Evolutionary conservation across 352 stramenopile genomes (phyloP).

Genomic region (Phytophthora podocarpi): DNA sequence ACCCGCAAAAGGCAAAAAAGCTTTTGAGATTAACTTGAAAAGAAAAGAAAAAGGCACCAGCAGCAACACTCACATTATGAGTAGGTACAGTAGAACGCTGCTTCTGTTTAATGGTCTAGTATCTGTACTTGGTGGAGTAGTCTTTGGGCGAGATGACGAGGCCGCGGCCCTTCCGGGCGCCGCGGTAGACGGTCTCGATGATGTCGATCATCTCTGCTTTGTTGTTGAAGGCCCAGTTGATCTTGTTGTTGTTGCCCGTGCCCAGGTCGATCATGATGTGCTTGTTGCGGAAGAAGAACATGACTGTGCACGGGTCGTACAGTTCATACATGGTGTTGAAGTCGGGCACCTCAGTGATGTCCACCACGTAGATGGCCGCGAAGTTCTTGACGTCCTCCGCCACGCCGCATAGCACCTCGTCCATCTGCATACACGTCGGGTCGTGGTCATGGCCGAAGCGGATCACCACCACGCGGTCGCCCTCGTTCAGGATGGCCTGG

Average conservation of each 20-base stretch:
- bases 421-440: conserved; percentile 99
- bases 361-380: conserved; percentile 97
- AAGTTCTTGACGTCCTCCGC: conserved; percentile 99
- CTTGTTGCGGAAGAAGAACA: conserved; percentile 99
- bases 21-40: neutral
- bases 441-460: conserved; percentile 99
- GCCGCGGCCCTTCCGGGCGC: conserved; percentile 96
- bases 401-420: conserved; percentile 95
- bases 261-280: conserved; percentile 99
- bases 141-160: conserved; percentile 99
- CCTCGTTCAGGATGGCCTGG: conserved; percentile 98
- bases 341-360: conserved; percentile 96
- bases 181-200: conserved; percentile 98
- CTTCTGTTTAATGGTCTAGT: too few relatives aligned
- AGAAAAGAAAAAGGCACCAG: too few relatives aligned
- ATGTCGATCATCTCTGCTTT: conserved; percentile 99
- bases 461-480: conserved; percentile 98
- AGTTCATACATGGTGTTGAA: conserved; percentile 99
- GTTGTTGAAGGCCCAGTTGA: conserved; percentile 98
- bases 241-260: conserved; percentile 99
- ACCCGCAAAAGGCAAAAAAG: conserved; percentile 12
- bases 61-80: conserved; percentile 3
- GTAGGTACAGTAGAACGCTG: too few relatives aligned
- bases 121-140: conserved; percentile 99
- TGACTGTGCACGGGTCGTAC: conserved; percentile 98